Percentiles rank a stretch among this genome's conserved stretches.
Conservation (phyloP, 495 filamentous ascomycete species). For the Penicillium verhagenii region DNA sequence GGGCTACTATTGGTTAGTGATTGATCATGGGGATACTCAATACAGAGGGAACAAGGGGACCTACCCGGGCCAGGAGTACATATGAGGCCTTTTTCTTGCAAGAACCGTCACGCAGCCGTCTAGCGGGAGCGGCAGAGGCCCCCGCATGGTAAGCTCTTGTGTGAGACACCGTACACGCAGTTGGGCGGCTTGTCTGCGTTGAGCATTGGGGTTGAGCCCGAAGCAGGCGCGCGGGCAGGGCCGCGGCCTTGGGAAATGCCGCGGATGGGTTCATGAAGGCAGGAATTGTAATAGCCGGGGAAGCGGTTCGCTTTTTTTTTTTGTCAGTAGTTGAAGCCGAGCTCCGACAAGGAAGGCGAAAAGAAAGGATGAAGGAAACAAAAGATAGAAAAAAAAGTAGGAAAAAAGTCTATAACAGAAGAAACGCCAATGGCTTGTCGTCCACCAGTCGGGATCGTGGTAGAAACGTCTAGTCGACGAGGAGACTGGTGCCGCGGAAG, state of each 20-base stretch:
- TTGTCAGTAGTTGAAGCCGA: constrained; percentile 1
- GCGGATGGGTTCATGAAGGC: constrained; percentile 43
- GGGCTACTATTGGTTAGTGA: constrained; percentile 42
- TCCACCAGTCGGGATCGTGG: background rate
- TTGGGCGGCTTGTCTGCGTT: constrained; percentile 25
- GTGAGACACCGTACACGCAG: constrained; percentile 22
- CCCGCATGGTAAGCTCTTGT: constrained; percentile 32
- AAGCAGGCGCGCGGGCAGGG: constrained; percentile 43
- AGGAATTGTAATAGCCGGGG: constrained; percentile 17
- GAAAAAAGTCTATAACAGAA: constrained; percentile 10
- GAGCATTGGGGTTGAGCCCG: constrained; percentile 41
- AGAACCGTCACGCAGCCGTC: constrained; percentile 23
- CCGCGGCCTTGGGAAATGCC: constrained; percentile 47
- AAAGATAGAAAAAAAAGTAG: constrained; percentile 10
- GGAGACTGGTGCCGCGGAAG: constrained; percentile 19
- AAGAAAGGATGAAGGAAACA: background rate
- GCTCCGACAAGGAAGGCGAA: background rate
- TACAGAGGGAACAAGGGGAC: constrained; percentile 11
- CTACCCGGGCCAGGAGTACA: constrained; percentile 30
- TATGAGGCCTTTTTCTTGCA: constrained; percentile 22
- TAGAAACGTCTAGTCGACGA: constrained; percentile 3
- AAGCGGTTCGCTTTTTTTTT: constrained; percentile 17
- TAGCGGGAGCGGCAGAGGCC: constrained; percentile 19
- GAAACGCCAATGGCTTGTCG: constrained; percentile 1
- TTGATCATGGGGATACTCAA: background rate